Percentiles rank a stretch among this genome's conserved stretches.
Conservation (phyloP, 345 rosid genomes). For the Acer saccharum region DNA sequence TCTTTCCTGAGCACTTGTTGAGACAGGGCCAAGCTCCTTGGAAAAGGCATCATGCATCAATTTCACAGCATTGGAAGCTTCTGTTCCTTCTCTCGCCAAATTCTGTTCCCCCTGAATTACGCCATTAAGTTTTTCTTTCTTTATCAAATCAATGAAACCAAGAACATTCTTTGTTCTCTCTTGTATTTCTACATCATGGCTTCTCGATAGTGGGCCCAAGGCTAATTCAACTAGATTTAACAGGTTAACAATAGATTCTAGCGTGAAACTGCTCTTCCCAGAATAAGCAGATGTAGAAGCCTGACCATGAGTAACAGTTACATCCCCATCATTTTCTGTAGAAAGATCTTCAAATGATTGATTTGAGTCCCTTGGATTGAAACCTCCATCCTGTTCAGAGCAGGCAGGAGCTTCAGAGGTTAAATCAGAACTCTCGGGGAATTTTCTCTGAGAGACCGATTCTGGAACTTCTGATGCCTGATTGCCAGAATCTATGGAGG, state of each 20-base stretch:
- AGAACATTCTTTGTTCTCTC: conserved; percentile 78
- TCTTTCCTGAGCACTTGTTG: conserved; percentile 66
- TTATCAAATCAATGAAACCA: conserved; percentile 64
- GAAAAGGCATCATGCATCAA: conserved; percentile 63
- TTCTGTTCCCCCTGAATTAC: conserved; percentile 26
- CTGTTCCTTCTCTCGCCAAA: conserved; percentile 29
- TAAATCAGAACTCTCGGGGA: conserved; percentile 25
- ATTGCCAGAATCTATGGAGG: conserved; percentile 22
- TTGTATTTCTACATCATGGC: conserved; percentile 75
- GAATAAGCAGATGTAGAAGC: conserved; percentile 32
- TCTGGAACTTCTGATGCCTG: conserved; percentile 29
- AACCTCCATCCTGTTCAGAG: conserved; percentile 29
- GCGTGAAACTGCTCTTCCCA: conserved; percentile 33
- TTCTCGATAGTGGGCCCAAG: conserved; percentile 49
- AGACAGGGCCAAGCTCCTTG: conserved; percentile 79
- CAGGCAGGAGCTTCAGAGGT: conserved; percentile 9
- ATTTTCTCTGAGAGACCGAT: conserved; percentile 19
- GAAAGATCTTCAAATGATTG: conserved; percentile 38
- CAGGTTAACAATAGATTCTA: conserved; percentile 51
- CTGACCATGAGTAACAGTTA: conserved; percentile 19
- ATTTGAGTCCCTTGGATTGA: conserved; percentile 33
- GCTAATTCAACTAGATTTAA: conserved; percentile 59
- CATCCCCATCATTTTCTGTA: conserved; percentile 27
- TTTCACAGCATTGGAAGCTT: conserved; percentile 42
- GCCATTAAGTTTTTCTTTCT: conserved; percentile 37